Conservation (phyloP, 2,329 filamentous ascomycete species). For the Falciphora oryzae region DNA sequence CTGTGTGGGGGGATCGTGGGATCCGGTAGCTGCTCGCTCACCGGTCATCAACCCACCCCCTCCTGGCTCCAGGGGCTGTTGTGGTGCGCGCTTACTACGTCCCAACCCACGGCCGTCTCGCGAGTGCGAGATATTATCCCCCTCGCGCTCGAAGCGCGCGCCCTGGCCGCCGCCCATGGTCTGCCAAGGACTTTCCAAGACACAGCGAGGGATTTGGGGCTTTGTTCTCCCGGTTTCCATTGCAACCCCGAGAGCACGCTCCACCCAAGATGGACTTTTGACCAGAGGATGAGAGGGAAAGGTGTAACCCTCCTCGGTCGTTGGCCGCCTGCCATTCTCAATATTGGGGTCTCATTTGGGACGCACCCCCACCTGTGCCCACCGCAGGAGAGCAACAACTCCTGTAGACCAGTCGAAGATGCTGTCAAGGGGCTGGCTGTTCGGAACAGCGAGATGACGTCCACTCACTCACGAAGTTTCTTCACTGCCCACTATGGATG, state of each 20-base stretch:
- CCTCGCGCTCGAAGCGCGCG: neutral
- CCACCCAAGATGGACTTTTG: neutral
- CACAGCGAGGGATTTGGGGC: neutral
- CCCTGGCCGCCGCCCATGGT: no score
- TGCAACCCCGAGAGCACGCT: neutral
- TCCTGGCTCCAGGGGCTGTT: neutral
- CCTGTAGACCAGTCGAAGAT: neutral
- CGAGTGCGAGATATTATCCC: neutral
- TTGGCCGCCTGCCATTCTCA: neutral
- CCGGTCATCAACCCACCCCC: neutral
- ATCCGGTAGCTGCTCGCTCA: no score
- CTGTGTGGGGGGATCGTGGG: neutral
- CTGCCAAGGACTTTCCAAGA: neutral
- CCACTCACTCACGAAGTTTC: no score
- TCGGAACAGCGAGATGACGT: neutral
- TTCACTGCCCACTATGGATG: neutral
- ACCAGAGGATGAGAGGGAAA: neutral
- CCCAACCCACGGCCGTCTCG: no score
- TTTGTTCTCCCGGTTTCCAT: conserved; percentile 1
- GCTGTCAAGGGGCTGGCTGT: neutral
- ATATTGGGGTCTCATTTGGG: neutral
- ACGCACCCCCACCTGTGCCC: neutral
- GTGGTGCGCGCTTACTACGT: neutral
- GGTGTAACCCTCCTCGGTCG: neutral
- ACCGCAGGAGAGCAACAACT: neutral